Evolutionary conservation across 768 basidiomycete genomes (phyloP).

Genomic region (Mycena indigotica): DNA sequence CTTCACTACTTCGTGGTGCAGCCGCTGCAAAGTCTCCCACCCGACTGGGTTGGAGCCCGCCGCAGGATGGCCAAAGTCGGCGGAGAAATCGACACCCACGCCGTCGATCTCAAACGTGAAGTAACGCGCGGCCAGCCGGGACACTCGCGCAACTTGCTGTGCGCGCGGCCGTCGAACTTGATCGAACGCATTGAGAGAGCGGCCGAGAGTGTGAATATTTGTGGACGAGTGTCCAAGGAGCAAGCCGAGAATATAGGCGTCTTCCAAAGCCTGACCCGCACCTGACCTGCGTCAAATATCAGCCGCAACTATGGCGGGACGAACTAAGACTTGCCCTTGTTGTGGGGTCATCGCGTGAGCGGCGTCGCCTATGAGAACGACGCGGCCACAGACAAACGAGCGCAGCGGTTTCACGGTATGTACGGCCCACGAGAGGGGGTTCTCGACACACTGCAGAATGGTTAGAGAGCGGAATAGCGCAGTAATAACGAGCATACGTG

Average conservation of each 20-base stretch:
- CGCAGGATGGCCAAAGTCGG: background rate
- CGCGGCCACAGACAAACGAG: slow-evolving; percentile 49
- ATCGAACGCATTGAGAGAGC: slow-evolving; percentile 50
- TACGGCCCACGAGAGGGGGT: slow-evolving; percentile 62
- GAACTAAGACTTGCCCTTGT: slow-evolving; percentile 43
- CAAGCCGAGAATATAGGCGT: slow-evolving; percentile 48
- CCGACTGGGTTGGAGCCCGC: background rate
- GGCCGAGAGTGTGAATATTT: slow-evolving; percentile 40
- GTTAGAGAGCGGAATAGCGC: slow-evolving; percentile 4
- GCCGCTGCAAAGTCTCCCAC: slow-evolving; percentile 35
- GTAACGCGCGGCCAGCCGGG: slow-evolving; percentile 45
- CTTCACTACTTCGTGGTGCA: slow-evolving; percentile 45
- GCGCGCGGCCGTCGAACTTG: slow-evolving; percentile 52
- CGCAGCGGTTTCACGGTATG: slow-evolving; percentile 56
- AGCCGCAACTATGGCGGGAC: too few relatives aligned
- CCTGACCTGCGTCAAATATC: slow-evolving; percentile 41
- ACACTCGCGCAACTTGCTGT: slow-evolving; percentile 37
- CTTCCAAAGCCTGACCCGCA: slow-evolving; percentile 62
- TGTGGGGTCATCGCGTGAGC: slow-evolving; percentile 58
- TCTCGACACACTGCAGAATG: slow-evolving; percentile 49
- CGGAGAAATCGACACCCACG: slow-evolving; percentile 26
- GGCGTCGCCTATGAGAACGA: slow-evolving; percentile 53
- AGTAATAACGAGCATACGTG: slow-evolving; percentile 39
- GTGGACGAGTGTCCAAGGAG: slow-evolving; percentile 48
- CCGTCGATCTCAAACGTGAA: slow-evolving; percentile 40